Evolutionary conservation across 768 basidiomycete species (phyloP).

Genomic region (Mycena rosella): DNA sequence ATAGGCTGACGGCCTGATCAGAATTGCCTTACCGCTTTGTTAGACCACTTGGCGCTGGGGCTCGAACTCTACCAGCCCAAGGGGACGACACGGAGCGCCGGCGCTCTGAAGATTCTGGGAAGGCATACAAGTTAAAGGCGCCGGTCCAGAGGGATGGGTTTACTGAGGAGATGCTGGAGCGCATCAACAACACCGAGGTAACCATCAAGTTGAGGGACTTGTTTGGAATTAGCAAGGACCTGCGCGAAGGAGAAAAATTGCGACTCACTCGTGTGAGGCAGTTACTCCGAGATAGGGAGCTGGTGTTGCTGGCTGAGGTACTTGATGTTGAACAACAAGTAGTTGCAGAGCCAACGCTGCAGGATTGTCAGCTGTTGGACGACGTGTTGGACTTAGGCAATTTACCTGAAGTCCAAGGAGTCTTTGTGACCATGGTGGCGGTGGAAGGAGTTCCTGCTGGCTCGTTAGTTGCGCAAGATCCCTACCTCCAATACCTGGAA

Average conservation of each 20-base stretch:
- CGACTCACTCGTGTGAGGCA: not conserved
- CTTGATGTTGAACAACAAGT: not conserved
- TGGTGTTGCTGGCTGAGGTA: not conserved
- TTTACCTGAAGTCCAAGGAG: conserved; percentile 12
- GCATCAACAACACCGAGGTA: conserved; percentile 12
- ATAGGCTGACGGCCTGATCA: not conserved
- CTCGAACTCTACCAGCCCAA: conserved; percentile 9
- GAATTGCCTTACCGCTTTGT: conserved; percentile 1
- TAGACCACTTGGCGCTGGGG: not conserved
- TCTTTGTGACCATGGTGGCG: not conserved
- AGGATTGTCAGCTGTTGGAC: not conserved
- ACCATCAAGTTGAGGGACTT: not conserved
- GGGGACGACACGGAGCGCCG: not conserved
- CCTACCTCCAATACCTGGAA: too few relatives aligned
- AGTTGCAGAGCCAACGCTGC: not conserved
- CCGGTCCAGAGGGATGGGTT: conserved; percentile 5
- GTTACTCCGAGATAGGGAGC: not conserved
- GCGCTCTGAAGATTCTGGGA: not conserved
- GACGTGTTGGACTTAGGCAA: not conserved
- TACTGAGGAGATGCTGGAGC: conserved; percentile 4
- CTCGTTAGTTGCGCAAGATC: conserved; percentile 14
- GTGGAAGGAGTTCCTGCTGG: conserved; percentile 5
- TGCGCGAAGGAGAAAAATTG: conserved; percentile 8
- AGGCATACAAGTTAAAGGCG: conserved; percentile 3
- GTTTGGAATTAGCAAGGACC: conserved; percentile 16